A percentile compares a stretch with the other conserved stretches of the same genome.
Conservation (phyloP, 176 grass and related monocot species). For the Ampelocalamus luodianensis region DNA sequence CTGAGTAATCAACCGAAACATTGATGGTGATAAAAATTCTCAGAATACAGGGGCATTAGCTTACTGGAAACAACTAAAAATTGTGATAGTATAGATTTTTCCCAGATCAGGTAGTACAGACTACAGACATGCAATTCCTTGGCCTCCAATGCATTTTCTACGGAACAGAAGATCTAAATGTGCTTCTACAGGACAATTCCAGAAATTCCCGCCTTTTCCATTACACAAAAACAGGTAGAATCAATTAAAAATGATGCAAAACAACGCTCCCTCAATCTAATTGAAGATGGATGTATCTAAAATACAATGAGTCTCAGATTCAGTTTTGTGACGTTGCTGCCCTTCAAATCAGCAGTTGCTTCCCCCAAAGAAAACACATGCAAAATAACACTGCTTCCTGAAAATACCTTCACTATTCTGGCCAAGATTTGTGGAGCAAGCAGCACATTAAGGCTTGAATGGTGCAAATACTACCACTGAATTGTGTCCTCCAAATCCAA, state of each 20-base stretch:
- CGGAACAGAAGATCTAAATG: constrained; percentile 19
- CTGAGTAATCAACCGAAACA: too few species aligned
- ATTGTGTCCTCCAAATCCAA: constrained; percentile 97
- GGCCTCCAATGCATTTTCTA: constrained; percentile 35
- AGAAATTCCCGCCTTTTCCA: constrained; percentile 32
- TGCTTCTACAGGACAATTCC: constrained; percentile 37
- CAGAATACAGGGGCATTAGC: neutral
- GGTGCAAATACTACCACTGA: constrained; percentile 97
- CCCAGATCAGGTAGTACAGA: constrained; percentile 18
- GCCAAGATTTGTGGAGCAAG: constrained; percentile 39
- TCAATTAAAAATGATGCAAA: constrained; percentile 46
- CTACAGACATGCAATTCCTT: constrained; percentile 23
- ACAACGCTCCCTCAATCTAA: constrained; percentile 44
- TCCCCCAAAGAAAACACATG: constrained; percentile 30
- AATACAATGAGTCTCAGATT: constrained; percentile 33
- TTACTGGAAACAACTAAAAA: constrained; percentile 14
- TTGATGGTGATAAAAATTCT: neutral
- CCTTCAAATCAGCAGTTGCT: constrained; percentile 29
- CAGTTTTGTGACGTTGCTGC: constrained; percentile 28
- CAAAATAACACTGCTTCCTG: constrained; percentile 22
- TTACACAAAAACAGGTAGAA: constrained; percentile 41
- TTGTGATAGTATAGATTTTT: neutral
- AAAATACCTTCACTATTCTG: constrained; percentile 23
- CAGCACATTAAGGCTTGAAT: constrained; percentile 71
- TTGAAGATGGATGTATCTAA: constrained; percentile 30